Evolutionary conservation across 2,329 filamentous ascomycete genomes (phyloP).

Genomic region (Aciculosporium take): DNA sequence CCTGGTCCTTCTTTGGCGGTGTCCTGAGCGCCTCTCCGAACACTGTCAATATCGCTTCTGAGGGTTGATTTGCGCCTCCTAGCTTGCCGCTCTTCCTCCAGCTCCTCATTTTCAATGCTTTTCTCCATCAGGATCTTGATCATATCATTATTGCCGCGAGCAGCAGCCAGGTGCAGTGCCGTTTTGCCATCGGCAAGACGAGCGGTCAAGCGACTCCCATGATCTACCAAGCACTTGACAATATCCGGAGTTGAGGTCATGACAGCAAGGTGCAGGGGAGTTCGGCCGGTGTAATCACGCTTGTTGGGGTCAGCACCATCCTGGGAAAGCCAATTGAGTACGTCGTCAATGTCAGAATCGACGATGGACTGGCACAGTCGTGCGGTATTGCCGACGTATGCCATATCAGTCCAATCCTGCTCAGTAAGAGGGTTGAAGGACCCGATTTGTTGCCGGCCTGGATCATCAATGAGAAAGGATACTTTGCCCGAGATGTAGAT

Average conservation of each 20-base stretch:
- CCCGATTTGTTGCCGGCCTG: conserved; percentile 57
- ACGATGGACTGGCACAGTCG: conserved; percentile 70
- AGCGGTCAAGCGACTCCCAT: conserved; percentile 57
- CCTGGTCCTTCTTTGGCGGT: not conserved
- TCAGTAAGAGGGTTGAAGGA: conserved; percentile 70
- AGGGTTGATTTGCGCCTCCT: conserved; percentile 25
- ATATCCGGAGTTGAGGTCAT: conserved; percentile 54
- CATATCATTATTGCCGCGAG: conserved; percentile 53
- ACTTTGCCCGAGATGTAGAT: conserved; percentile 63
- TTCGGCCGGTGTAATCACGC: conserved; percentile 65
- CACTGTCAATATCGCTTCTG: conserved; percentile 8
- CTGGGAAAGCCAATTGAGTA: conserved; percentile 54
- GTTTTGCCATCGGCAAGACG: conserved; percentile 68
- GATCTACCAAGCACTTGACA: conserved; percentile 55
- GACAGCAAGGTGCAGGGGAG: conserved; percentile 64
- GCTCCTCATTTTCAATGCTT: conserved; percentile 59
- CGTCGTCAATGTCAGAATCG: conserved; percentile 54
- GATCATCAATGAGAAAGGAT: conserved; percentile 64
- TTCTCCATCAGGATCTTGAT: conserved; percentile 58
- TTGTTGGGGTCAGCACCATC: conserved; percentile 57
- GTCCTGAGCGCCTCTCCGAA: conserved; percentile 3
- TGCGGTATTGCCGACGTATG: conserved; percentile 68
- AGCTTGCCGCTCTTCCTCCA: conserved; percentile 45
- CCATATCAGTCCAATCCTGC: conserved; percentile 83
- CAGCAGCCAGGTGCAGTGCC: conserved; percentile 67